Conservation (phyloP, 805 yeast genomes). For the Candida jianshihensis region DNA sequence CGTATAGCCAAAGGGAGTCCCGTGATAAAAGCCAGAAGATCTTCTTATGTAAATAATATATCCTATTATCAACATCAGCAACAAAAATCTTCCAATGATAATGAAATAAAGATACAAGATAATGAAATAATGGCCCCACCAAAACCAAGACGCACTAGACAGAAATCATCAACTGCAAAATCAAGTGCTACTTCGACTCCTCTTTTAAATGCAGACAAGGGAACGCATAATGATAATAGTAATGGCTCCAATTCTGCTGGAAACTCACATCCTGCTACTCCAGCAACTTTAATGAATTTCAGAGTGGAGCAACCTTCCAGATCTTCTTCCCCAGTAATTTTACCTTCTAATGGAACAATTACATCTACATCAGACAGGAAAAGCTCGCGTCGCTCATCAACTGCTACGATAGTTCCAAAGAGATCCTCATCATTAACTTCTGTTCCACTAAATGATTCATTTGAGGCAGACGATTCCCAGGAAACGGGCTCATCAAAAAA, state of each 20-base stretch:
- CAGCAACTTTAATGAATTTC: slow-evolving; percentile 22
- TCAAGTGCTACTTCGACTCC: background rate
- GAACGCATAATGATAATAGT: background rate
- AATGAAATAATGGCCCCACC: slow-evolving; percentile 17
- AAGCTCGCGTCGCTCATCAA: slow-evolving; percentile 13
- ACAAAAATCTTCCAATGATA: background rate
- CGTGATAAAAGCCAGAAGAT: slow-evolving; percentile 25
- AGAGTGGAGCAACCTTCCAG: slow-evolving; percentile 9
- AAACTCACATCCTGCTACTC: slow-evolving; percentile 21
- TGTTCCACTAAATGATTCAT: slow-evolving; percentile 3
- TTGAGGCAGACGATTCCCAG: slow-evolving; percentile 8
- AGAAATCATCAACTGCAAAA: slow-evolving; percentile 5
- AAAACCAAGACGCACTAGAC: slow-evolving; percentile 18
- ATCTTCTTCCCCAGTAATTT: slow-evolving; percentile 14
- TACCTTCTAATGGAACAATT: slow-evolving; percentile 13
- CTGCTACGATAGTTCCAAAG: slow-evolving; percentile 4
- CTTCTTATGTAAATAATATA: slow-evolving; percentile 12
- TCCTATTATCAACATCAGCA: slow-evolving; percentile 11
- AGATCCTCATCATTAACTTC: background rate
- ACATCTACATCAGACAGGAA: slow-evolving; percentile 9
- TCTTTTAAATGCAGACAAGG: background rate
- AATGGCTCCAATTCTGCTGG: slow-evolving; percentile 12
- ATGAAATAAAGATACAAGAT: background rate
- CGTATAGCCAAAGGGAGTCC: slow-evolving; percentile 33
- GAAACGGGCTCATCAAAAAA: slow-evolving; percentile 16